phyloP scores from a whole-genome alignment of 331 rosid genomes.

The Malus hybrid region DNA sequence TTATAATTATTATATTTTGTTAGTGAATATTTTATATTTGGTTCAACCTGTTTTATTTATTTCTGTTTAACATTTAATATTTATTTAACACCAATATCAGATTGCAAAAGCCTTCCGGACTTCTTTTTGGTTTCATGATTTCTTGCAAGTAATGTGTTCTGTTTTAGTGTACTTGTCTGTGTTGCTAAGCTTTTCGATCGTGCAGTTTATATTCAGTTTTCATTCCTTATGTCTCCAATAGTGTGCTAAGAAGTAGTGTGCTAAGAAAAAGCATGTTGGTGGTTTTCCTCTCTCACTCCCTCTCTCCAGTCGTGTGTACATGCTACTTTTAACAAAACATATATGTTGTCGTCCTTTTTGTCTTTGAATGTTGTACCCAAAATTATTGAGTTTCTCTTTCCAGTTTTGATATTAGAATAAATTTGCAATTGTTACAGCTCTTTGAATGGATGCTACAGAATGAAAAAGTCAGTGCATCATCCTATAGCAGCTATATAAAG shows the following conservation, averaged over 20 bases:
- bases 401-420: background rate
- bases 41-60: background rate
- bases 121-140: background rate
- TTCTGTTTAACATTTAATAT: background rate
- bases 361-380: background rate
- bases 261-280: background rate
- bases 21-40: background rate
- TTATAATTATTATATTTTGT: background rate
- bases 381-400: background rate
- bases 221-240: background rate
- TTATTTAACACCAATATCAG: background rate
- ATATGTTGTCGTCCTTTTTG: background rate
- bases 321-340: background rate
- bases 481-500: constrained; percentile 63
- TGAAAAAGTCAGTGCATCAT: constrained; percentile 48
- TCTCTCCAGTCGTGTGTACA: background rate
- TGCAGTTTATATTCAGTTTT: background rate
- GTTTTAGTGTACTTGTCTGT: background rate
- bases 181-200: too few species aligned
- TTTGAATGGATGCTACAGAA: constrained; percentile 88
- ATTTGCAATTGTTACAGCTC: constrained; percentile 42
- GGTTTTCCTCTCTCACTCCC: background rate
- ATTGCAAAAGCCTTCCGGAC: background rate
- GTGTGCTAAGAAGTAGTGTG: background rate
- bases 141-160: background rate